Percentiles rank a stretch among this genome's conserved stretches.
Evolutionary conservation across 2,329 filamentous ascomycete genomes (phyloP).

Genomic region (Trichoderma polysporum): DNA sequence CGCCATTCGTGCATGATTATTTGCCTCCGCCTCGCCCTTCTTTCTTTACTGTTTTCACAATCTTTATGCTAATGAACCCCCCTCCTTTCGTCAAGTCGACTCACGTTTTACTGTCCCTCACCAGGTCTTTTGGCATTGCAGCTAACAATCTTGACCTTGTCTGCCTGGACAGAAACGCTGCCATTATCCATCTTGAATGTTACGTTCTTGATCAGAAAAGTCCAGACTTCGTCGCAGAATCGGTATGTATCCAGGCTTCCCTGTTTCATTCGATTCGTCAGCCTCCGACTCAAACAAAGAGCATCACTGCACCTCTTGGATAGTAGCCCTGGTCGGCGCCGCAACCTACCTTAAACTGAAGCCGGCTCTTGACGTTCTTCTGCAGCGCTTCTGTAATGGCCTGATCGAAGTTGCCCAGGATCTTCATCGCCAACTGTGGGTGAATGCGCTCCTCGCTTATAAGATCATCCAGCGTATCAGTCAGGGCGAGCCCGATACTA

Average conservation of each 20-base stretch:
- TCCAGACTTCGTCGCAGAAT: conserved; percentile 99
- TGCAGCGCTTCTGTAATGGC: conserved; percentile 87
- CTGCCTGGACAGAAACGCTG: conserved; percentile 70
- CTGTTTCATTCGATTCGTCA: conserved; percentile 44
- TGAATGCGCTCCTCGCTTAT: conserved; percentile 95
- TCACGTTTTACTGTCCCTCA: conserved; percentile 32
- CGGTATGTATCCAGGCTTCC: conserved; percentile 97
- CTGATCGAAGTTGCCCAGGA: conserved; percentile 92
- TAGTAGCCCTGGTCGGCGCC: not conserved
- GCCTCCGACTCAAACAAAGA: not conserved
- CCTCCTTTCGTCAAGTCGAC: not conserved
- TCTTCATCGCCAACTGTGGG: conserved; percentile 98
- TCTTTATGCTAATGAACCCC: not conserved
- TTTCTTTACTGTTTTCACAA: not conserved
- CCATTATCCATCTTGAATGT: conserved; percentile 95
- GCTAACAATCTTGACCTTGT: conserved; percentile 97
- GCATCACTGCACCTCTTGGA: not conserved
- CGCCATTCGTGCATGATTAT: not conserved
- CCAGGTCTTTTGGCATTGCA: conserved; percentile 80
- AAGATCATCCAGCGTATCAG: conserved; percentile 94
- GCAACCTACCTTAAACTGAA: conserved; percentile 84
- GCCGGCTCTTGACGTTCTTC: conserved; percentile 85
- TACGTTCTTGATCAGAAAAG: conserved; percentile 97
- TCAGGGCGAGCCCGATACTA: conserved; percentile 90
- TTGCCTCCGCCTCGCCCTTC: not conserved